Conservation (phyloP, 2,329 filamentous ascomycete genomes). For the Colletotrichum eremochloae region DNA sequence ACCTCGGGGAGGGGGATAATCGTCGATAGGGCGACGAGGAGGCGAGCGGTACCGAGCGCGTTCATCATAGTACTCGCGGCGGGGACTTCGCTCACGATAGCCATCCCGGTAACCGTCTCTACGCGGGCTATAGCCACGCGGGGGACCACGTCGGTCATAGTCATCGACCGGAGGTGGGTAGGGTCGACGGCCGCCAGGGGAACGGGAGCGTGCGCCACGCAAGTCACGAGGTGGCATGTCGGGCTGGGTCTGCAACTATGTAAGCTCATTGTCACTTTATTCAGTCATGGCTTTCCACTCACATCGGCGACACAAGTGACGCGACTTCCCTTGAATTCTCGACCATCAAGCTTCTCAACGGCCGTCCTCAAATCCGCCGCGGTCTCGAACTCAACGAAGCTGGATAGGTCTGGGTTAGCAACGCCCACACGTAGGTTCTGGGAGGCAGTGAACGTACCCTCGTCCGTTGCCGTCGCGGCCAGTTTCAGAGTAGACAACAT, state of each 20-base stretch:
- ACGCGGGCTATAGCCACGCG: constrained; percentile 86
- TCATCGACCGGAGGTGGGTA: constrained; percentile 79
- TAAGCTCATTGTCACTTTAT: constrained; percentile 28
- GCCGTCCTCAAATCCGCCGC: constrained; percentile 89
- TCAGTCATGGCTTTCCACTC: constrained; percentile 54
- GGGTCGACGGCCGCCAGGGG: constrained; percentile 73
- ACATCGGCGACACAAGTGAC: constrained; percentile 93
- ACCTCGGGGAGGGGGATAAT: constrained; percentile 77
- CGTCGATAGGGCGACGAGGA: constrained; percentile 81
- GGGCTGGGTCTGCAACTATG: constrained; percentile 75
- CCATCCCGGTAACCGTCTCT: constrained; percentile 75
- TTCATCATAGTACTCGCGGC: constrained; percentile 90
- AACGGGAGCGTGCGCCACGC: constrained; percentile 82
- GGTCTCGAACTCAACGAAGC: constrained; percentile 98
- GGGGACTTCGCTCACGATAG: constrained; percentile 89
- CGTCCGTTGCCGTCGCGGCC: constrained; percentile 91
- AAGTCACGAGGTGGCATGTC: constrained; percentile 78
- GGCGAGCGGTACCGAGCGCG: constrained; percentile 85
- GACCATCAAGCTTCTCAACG: constrained; percentile 93
- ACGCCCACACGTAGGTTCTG: not conserved
- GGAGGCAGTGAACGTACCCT: constrained; percentile 72
- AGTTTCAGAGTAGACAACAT: constrained; percentile 98
- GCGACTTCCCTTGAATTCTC: constrained; percentile 90
- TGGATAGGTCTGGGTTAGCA: constrained; percentile 53
- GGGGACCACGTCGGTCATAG: constrained; percentile 85